A percentile compares a stretch with the other conserved stretches of the same genome.
phyloP scores from a whole-genome alignment of 331 rosid species.

The Telfairia occidentalis region DNA sequence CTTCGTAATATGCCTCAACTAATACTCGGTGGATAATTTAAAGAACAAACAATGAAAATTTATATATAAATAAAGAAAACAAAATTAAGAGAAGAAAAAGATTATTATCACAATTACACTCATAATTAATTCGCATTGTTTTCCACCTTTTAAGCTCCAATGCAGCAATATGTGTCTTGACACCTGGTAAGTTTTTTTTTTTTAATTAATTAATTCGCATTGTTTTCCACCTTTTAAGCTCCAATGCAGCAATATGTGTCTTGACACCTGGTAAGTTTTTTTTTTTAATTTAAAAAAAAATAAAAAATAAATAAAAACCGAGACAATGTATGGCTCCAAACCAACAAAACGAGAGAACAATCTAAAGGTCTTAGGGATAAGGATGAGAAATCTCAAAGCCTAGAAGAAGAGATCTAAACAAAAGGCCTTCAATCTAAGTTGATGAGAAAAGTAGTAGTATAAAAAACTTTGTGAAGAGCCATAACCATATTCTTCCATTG shows the following conservation, averaged over 20 bases:
- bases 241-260: not conserved
- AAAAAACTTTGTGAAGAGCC: not conserved
- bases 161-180: not conserved
- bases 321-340: not conserved
- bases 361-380: not conserved
- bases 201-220: not conserved
- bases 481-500: not conserved
- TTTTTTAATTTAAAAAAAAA: not conserved
- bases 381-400: not conserved
- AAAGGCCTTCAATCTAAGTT: not conserved
- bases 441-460: not conserved
- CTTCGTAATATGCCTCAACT: not conserved
- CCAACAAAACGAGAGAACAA: not conserved
- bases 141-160: not conserved
- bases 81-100: not conserved
- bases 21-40: not conserved
- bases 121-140: not conserved
- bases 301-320: not conserved
- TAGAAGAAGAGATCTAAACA: not conserved
- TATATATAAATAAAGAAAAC: not conserved
- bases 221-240: not conserved
- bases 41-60: not conserved
- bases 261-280: too few species aligned
- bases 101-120: not conserved
- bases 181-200: too few species aligned